Evolutionary conservation across 306 rosid genomes (phyloP), one percentile per base, ranked within the genome.

Genomic region (Prunus mongolica): DNA sequence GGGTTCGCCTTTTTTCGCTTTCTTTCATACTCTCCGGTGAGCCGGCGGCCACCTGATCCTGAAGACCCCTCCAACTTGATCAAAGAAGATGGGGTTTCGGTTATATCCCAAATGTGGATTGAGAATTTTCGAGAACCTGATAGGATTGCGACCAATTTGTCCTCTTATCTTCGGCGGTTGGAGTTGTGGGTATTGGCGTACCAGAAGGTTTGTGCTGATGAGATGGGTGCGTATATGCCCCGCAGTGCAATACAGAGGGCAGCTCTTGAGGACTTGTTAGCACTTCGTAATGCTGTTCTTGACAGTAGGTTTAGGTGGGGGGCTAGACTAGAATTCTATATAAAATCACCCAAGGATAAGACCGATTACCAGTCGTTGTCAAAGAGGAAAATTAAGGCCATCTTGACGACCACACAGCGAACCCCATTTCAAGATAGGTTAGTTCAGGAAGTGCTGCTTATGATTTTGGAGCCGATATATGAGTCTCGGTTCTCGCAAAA

Each of bases 141-240:
- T 78, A 64, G 80, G 64, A 72, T 77, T 71, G 78, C 86, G 64
- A 85, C 92, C 76, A 86, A 80, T 88, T 82, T 95, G 76, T 55
- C 90, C 28, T 78, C 95, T 24, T 86, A 79, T 83, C 87, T 95
- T 71, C 91, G 93, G 49, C 86, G 93, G 22, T 87, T 95, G 65
- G 96, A 95, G 66, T 81, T 95, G 56, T 95, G 97, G 98, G 87
- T 95, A 46, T 78, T 95, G 76, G 97, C 97, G 12, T 92, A 92
- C 85, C 98, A 89, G 80, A 92, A 92, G 81, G 95, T 89, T 51
- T 86, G 83, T 69, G 88, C 97, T 12, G 96, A 95, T 65, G 96
- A 94, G 28, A 87, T 85, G 69, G 98, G 98, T 32, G 87, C 96
- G 2, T 95, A 95, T 70, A 83, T 88, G 75, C 92, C 96, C 2